Base-by-base conservation (phyloP, 1,284 basidiomycete species). In the Takashimella tepidaria region DNA sequence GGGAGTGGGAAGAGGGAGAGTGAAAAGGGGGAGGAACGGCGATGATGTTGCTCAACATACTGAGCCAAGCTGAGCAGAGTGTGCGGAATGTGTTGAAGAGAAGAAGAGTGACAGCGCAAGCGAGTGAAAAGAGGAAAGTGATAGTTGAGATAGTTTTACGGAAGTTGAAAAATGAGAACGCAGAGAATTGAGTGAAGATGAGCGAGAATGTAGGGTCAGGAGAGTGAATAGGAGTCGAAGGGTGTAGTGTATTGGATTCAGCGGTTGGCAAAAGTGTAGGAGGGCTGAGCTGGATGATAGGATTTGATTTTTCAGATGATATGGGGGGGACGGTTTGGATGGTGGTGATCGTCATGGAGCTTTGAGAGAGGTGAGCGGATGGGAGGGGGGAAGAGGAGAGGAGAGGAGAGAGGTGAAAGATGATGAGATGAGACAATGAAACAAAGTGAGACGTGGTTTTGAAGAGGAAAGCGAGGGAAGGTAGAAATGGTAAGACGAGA, bases 11-110 rank as follows among this genome's bases (percentile, higher is more conserved):
- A 31, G 5, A 48, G 40, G n/a, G 20, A 48, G 41, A 20, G 49
- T 19, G 22, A 45, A 19, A 43, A 41, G 20, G 47, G 45, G 19
- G 37, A 55, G 45, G 47, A 45, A 16, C 48, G 41, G 45, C 24
- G 53, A 23, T 45, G 43, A 45, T 45, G 43, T 20, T 45, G 49
- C 31, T 37, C 31, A 37, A 16, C 31, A 37, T 37, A 8, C 41
- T 21, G 53, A 27, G 1, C 45, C 26, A 25, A 40, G 12, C 20
- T 13, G 10, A 44, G 44, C 37, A 56, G 48, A 45, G 50, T 41
- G 40, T 24, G 22, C 23, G 53, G n/a, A 50, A 41, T 19, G 31
- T 21, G 16, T 44, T 42, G 41, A 49, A n/a, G 41, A 45, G 49
- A 2, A 49, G 43, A 41, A 19, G 26, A 26, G 31, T n/a, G 25